A percentile compares a stretch with the other conserved stretches of the same genome.
Conservation (phyloP, 2,329 filamentous ascomycete species). For the Pseudocercospora fuligena region DNA sequence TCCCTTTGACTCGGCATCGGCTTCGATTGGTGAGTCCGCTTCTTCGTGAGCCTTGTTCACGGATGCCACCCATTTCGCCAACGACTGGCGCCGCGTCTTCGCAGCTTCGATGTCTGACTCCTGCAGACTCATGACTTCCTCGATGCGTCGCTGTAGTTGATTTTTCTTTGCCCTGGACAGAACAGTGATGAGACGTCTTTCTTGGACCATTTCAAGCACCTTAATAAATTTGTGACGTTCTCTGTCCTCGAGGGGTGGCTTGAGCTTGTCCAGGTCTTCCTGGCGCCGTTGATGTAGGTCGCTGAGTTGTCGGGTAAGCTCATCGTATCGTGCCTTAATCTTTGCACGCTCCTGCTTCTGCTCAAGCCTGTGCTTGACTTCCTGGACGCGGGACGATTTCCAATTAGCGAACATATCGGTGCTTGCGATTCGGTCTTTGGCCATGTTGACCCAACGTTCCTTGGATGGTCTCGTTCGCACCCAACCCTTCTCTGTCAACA, state of each 20-base stretch:
- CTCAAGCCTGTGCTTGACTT: slow-evolving; percentile 13
- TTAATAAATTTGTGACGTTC: not conserved
- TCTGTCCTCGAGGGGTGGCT: not conserved
- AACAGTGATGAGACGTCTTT: not conserved
- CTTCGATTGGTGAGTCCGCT: not conserved
- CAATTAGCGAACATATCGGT: slow-evolving; percentile 17
- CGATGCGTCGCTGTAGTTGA: not conserved
- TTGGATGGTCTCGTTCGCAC: slow-evolving; percentile 31
- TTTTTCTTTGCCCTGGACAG: not conserved
- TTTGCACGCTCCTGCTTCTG: slow-evolving; percentile 3
- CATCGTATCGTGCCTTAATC: not conserved
- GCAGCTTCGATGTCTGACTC: not conserved
- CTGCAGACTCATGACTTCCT: not conserved
- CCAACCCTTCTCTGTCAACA: slow-evolving; percentile 40
- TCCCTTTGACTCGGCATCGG: not conserved
- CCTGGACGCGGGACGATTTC: slow-evolving; percentile 18
- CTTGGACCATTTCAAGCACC: not conserved
- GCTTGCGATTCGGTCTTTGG: slow-evolving; percentile 34
- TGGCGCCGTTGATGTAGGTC: not conserved
- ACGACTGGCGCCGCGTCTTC: not conserved
- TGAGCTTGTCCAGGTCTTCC: too few species aligned
- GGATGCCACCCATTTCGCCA: not conserved
- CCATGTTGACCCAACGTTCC: slow-evolving; percentile 19
- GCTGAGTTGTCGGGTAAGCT: not conserved
- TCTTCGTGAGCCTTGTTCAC: not conserved